phyloP scores from a whole-genome alignment of 2,329 filamentous ascomycete genomes.

The Microsporum canis region DNA sequence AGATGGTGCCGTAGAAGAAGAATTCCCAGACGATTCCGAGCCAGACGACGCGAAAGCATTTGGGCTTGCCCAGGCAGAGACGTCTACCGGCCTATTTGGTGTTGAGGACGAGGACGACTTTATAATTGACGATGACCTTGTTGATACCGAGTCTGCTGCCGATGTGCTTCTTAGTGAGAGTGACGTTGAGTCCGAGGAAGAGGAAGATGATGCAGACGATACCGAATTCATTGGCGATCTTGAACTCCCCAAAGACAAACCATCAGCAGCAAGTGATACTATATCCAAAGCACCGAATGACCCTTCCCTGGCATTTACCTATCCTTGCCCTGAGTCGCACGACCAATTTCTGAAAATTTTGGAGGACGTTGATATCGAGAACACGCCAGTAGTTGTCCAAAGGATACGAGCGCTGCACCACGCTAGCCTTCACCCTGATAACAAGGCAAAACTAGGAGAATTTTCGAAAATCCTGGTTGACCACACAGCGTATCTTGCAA shows the following conservation, averaged over 20 bases:
- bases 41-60: slow-evolving; percentile 51
- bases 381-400: slow-evolving; percentile 69
- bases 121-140: slow-evolving; percentile 73
- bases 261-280: slow-evolving; percentile 22
- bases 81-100: slow-evolving; percentile 41
- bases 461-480: slow-evolving; percentile 40
- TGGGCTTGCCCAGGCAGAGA: slow-evolving; percentile 45
- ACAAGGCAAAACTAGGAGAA: slow-evolving; percentile 66
- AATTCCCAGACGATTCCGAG: slow-evolving; percentile 32
- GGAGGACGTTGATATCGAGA: slow-evolving; percentile 48
- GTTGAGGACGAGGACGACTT: slow-evolving; percentile 95
- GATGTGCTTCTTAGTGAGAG: slow-evolving; percentile 37
- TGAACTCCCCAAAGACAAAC: slow-evolving; percentile 38
- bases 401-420: slow-evolving; percentile 88
- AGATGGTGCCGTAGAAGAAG: slow-evolving; percentile 28
- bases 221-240: slow-evolving; percentile 61
- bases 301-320: slow-evolving; percentile 61
- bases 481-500: slow-evolving; percentile 49
- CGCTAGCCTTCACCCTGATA: slow-evolving; percentile 69
- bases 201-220: slow-evolving; percentile 45
- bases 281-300: not conserved
- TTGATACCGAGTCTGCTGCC: slow-evolving; percentile 62
- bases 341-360: slow-evolving; percentile 59
- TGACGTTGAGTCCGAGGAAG: slow-evolving; percentile 46
- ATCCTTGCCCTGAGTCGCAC: slow-evolving; percentile 69